Conservation (phyloP, 805 yeast genomes). For the Danielia oregonensis region DNA sequence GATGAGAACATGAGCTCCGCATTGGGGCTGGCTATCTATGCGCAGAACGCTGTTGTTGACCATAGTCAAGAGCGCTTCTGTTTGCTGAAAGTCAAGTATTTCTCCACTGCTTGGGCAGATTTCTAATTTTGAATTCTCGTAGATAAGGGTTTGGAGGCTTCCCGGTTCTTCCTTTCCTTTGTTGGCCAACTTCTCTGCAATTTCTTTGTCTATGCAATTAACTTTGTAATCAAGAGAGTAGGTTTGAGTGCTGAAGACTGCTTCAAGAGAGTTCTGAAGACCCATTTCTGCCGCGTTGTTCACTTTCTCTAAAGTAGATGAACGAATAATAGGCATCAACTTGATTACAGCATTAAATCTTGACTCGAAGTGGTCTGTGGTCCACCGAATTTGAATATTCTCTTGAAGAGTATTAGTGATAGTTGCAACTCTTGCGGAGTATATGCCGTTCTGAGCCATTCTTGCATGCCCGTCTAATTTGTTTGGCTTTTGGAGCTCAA, state of each 20-base stretch:
- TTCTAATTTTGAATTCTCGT: too few species aligned
- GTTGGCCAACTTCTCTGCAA: background rate
- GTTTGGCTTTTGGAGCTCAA: slow-evolving; percentile 27
- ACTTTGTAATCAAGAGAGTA: background rate
- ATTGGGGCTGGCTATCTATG: background rate
- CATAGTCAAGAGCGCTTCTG: too few species aligned
- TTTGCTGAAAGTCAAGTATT: too few species aligned
- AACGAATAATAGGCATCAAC: too few species aligned
- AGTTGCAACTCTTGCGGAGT: slow-evolving; percentile 11
- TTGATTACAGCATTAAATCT: slow-evolving; percentile 10
- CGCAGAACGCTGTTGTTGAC: background rate
- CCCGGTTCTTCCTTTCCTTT: background rate
- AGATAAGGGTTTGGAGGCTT: too few species aligned
- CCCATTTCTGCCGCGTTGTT: background rate
- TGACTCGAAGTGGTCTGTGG: slow-evolving; percentile 5
- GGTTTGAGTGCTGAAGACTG: background rate
- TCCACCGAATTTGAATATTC: slow-evolving; percentile 2
- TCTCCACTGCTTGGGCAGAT: too few species aligned
- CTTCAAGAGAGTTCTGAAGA: background rate
- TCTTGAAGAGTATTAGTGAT: slow-evolving; percentile 2
- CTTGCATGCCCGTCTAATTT: slow-evolving; percentile 18
- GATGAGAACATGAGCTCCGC: background rate
- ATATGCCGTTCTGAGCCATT: slow-evolving; percentile 21
- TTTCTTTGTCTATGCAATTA: background rate
- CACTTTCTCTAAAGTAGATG: background rate